Base-by-base conservation (phyloP, 108 stramenopile species). In the Skeletonema potamos region DNA sequence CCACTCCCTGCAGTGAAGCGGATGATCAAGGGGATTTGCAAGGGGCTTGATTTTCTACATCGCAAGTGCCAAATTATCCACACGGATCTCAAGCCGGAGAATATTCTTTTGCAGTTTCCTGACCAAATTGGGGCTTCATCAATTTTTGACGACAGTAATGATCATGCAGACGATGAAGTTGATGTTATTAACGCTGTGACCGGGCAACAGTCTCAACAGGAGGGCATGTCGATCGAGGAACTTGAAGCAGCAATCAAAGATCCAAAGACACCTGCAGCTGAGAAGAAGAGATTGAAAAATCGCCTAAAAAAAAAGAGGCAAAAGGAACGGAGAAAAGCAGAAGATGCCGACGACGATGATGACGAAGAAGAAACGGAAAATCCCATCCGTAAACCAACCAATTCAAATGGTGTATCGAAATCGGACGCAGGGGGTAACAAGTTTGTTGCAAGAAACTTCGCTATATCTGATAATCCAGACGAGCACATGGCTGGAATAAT, bases 1-100 rank as follows among this genome's bases (percentile, higher is more conserved):
- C 97, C 97, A 3, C 82, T 98, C 6, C 84, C 84, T 28, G 90
- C 94, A 1, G 99, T 98, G 24, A 90, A 94, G 74, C 84, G 85
- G 27, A 93, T 99, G 87, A 85, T 92, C 56, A 73, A 79, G 54
- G 97, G 96, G 39, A 86, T 98, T 32, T 95, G 95, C 69, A 87
- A 84, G 58, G 96, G 96, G 6, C 75, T 99, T 33, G 97, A 98
- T 72, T 98, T 98, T 75, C 77, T 99, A 15, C 97, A 98, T 76
- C 65, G 95, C 17, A 83, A 91, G 43, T 98, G 98, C 85, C 64
- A 93, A 20, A 98, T 99, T 20, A 92, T 99, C 48, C 99, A 99
- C 75, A 99, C 99, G 2, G 99, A 99, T 83, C 73, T 99, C 17
- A 99, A 99, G 82, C 95, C 96, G 8, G 99, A 99, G 84, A 99